phyloP scores from a whole-genome alignment of 305 asterid genomes.

The Fraxinus greggii region DNA sequence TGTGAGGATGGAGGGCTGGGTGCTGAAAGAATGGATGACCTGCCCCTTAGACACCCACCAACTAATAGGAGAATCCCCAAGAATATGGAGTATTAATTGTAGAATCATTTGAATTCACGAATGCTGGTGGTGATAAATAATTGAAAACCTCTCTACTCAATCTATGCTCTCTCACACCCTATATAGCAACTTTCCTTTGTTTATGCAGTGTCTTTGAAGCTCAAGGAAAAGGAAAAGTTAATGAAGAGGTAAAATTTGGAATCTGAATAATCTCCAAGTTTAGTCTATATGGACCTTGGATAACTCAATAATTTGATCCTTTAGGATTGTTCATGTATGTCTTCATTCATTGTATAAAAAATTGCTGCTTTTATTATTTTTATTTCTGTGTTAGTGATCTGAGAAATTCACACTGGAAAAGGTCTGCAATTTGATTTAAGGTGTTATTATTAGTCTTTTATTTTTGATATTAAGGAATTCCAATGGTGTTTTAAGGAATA shows the following conservation, averaged over 20 bases:
- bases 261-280: not conserved
- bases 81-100: not conserved
- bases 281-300: not conserved
- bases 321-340: not conserved
- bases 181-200: not conserved
- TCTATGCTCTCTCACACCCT: not conserved
- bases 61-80: not conserved
- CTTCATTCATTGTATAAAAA: not conserved
- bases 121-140: not conserved
- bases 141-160: not conserved
- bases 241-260: not conserved
- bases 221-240: slow-evolving; percentile 3
- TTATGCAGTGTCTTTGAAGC: not conserved
- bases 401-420: not conserved
- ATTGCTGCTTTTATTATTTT: not conserved
- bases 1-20: not conserved
- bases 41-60: not conserved
- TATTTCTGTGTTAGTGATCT: not conserved
- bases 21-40: not conserved
- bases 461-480: not conserved
- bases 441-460: not conserved
- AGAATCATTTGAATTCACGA: not conserved
- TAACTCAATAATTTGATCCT: not conserved
- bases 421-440: not conserved
- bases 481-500: not conserved